Evolutionary conservation across 352 stramenopile genomes (phyloP), one percentile per base, ranked within the genome.

Genomic region (Blastocystis sp.): DNA sequence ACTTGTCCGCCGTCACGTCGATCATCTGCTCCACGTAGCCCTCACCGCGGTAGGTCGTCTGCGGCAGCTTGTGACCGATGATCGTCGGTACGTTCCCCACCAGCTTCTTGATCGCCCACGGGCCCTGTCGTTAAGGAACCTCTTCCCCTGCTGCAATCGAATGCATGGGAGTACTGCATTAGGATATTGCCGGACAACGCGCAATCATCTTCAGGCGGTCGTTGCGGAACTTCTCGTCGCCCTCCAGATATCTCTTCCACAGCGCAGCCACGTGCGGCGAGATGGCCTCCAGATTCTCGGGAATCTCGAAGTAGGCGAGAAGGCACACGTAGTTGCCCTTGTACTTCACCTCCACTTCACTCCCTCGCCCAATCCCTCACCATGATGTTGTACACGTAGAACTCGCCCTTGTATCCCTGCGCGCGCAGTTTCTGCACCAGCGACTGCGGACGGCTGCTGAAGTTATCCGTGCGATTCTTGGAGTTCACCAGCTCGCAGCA

Each of bases 361-460:
- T 54, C 4, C 17, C 34, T 7, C 24, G 14, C 19, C 4, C 24
- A 19, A 42, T 17, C 17, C 19, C 17, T 42, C 63, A 81, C 71
- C 71, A 81, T 81, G 28, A 81, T 81, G 60, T 81, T 81, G 24
- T 81, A 81, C 10, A 81, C 71, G 63, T 69, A 81, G 57, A 81
- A 63, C n/a, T 64, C 63, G 42, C 60, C 71, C 60, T 81, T 81
- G 60, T 64, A 81, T 74, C 71, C 71, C 54, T 81, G 21, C 11
- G 21, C n/a, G 21, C 54, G 21, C 14, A 69, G n/a, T 43, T 69
- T 81, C n/a, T 81, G 54, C 7, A 81, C 71, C 10, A 81, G 60
- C 38, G 71, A 81, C 11, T 66, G 10, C 9, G 38, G 34, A 74
- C 43, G 34, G n/a, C 4, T 4, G 42, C 71, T 69, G 21, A 81